Conservation (phyloP, 306 rosid genomes). For the Potentilla sterilis region DNA sequence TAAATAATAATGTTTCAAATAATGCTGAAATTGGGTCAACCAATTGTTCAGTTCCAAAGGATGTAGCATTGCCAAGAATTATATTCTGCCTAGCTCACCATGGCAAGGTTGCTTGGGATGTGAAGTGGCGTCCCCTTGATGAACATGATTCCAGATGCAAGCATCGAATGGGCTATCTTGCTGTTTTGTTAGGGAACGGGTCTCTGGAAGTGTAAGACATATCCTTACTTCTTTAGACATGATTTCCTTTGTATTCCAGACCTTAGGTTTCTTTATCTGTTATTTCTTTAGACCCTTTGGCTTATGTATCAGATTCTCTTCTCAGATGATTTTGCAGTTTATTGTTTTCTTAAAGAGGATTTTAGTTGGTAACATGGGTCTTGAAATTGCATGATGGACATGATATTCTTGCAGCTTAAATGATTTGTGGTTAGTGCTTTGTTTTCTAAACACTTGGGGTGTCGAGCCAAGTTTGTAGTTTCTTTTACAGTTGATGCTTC, state of each 20-base stretch:
- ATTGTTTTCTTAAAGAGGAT: neutral
- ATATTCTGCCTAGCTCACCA: slow-evolving; percentile 81
- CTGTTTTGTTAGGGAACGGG: slow-evolving; percentile 86
- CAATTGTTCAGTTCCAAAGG: slow-evolving; percentile 40
- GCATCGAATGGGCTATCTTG: slow-evolving; percentile 88
- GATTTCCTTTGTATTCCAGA: neutral
- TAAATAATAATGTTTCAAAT: slow-evolving; percentile 13
- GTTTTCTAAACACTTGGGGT: neutral
- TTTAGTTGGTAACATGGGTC: neutral
- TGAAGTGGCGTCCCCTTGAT: slow-evolving; percentile 78
- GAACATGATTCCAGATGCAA: slow-evolving; percentile 37
- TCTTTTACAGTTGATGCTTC: neutral
- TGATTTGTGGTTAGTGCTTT: neutral
- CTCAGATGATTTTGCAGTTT: neutral
- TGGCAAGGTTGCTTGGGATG: slow-evolving; percentile 98
- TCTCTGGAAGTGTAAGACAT: slow-evolving; percentile 89
- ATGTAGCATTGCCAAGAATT: slow-evolving; percentile 66
- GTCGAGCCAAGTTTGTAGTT: neutral
- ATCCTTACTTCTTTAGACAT: slow-evolving; percentile 29
- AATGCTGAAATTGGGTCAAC: slow-evolving; percentile 27
- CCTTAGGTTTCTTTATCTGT: neutral
- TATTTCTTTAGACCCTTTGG: neutral
- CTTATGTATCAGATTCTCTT: neutral
- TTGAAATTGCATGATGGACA: neutral
- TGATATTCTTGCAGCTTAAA: neutral